Conservation (phyloP, 192 early-diverging fungal genomes). For the Anaeromyces robustus region DNA sequence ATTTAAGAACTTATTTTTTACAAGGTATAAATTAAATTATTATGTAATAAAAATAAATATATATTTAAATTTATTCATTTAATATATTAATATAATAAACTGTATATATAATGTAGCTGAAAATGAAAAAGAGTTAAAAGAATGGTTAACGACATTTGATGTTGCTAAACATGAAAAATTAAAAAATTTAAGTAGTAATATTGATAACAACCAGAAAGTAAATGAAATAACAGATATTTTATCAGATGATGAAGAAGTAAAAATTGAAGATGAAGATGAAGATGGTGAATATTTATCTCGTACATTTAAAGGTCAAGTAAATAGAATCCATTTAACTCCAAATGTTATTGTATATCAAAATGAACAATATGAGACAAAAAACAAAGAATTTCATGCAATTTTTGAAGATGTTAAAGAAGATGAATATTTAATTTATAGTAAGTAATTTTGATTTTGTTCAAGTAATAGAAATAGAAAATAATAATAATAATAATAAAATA, state of each 20-base stretch:
- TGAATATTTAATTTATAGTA: background rate
- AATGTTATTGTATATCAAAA: background rate
- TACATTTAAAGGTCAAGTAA: background rate
- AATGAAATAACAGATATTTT: background rate
- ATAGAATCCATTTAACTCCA: background rate
- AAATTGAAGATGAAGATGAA: background rate
- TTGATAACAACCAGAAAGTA: background rate
- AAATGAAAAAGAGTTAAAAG: conserved; percentile 46
- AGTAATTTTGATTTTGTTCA: background rate
- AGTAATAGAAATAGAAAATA: too few relatives aligned
- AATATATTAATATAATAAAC: too few relatives aligned
- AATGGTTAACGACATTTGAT: conserved; percentile 49
- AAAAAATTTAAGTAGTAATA: background rate
- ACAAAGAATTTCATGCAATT: background rate
- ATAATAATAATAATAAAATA: background rate
- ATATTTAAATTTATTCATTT: too few relatives aligned
- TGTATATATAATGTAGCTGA: conserved; percentile 43
- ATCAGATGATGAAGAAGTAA: background rate
- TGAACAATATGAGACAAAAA: background rate
- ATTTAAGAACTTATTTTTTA: too few relatives aligned
- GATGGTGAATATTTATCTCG: background rate
- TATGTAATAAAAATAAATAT: too few relatives aligned
- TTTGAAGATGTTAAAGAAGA: background rate
- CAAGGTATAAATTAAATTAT: too few relatives aligned
- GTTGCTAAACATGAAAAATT: conserved; percentile 25